Evolutionary conservation across 306 rosid species (phyloP).

Genomic region (Abrus pulchellus): DNA sequence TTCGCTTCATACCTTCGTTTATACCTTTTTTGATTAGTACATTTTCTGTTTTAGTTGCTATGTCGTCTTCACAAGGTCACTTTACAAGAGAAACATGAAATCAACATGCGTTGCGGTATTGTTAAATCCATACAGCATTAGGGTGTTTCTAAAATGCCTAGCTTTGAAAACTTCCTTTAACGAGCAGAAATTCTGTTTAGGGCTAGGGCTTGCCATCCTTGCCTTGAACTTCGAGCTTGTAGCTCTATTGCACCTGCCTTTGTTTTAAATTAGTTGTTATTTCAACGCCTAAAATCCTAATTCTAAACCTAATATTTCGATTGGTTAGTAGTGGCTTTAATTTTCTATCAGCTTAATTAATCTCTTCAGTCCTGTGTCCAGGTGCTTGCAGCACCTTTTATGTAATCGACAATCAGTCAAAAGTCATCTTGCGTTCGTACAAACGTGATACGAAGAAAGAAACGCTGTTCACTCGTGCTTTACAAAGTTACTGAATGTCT

Average conservation of each 20-base stretch:
- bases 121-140: neutral
- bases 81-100: constrained; percentile 31
- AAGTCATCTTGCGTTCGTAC: too few species aligned
- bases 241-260: too few species aligned
- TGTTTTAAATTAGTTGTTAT: too few species aligned
- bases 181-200: neutral
- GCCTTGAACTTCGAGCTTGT: too few species aligned
- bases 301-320: neutral
- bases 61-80: constrained; percentile 7
- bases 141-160: neutral
- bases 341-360: neutral
- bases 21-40: neutral
- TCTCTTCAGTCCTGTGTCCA: too few species aligned
- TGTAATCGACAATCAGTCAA: too few species aligned
- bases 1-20: constrained; percentile 19
- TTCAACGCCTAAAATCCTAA: too few species aligned
- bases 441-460: too few species aligned
- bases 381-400: too few species aligned
- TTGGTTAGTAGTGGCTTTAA: neutral
- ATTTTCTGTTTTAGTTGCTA: constrained; percentile 8
- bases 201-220: neutral
- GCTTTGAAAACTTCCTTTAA: neutral
- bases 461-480: too few species aligned
- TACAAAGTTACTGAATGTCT: too few species aligned
- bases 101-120: neutral